Base-by-base conservation (phyloP, 192 early-diverging fungal genomes). In the Mortierella alpina region DNA sequence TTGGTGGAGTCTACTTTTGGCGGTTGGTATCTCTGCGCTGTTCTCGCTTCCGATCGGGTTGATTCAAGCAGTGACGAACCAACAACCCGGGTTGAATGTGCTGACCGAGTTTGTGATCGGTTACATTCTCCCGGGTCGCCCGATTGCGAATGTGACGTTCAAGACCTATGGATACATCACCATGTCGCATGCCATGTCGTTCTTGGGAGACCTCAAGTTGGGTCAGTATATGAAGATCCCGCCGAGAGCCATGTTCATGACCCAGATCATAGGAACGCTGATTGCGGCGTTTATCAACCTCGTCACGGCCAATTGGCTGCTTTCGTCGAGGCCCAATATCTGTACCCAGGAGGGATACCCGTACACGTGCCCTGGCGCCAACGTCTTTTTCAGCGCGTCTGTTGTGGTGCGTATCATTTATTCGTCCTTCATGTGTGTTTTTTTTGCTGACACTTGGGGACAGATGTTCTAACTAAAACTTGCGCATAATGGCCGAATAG, bases 171-270 rank as follows among this genome's bases (percentile, higher is more conserved):
- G 86, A 10, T 85, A 84, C 60, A 84, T 84, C 45, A 83, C 91
- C 15, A 90, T 95, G 89, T 69, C 84, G 14, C 95, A 98, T 84
- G 90, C 91, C 53, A 80, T 97, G 45, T 85, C 88, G 22, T 90
- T 97, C 41, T 65, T 93, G 5, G 51, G 68, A 45, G 93, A 95
- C 79, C 77, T 96, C 39, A 96, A 96, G 68, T 82, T 95, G 84
- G 90, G 91, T 0, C 90, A 92, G 63, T 94, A 93, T 81, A 87
- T 92, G 83, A 93, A 95, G 75, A 89, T 95, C 23, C 87, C 91
- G 1, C 93, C 93, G 7, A 83, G 81, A 46, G 65, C 77, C 45
- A 86, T 95, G 84, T 92, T 94, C 72, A 66, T 84, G 22, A 75
- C 83, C 20, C 93, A 93, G 72, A 48, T 91, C 39, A 64, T 84